phyloP scores from a whole-genome alignment of 805 yeast genomes.

The Kodamaea nitidulidarum region DNA sequence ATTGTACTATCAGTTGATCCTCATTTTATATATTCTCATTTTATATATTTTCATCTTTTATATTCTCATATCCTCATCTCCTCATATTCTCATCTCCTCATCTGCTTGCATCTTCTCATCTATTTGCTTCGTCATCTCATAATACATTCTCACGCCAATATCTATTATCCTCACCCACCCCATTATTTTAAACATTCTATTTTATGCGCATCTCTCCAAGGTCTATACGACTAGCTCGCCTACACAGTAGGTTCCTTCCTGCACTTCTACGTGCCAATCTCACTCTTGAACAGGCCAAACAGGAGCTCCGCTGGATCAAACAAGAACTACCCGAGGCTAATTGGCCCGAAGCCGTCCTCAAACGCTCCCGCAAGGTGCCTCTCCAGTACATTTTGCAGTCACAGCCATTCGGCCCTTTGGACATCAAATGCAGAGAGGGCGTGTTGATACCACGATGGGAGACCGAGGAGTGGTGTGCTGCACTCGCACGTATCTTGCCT shows the following conservation, averaged over 20 bases:
- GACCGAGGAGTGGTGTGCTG: slow-evolving; percentile 83
- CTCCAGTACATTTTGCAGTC: slow-evolving; percentile 79
- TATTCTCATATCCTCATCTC: no score
- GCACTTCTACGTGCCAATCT: slow-evolving; percentile 31
- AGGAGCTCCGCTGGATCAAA: slow-evolving; percentile 63
- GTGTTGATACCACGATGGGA: slow-evolving; percentile 93
- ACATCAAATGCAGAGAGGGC: slow-evolving; percentile 52
- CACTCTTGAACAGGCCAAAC: slow-evolving; percentile 40
- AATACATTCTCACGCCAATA: no score
- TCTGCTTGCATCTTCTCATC: no score
- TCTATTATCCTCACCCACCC: no score
- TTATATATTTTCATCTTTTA: no score
- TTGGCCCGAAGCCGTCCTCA: slow-evolving; percentile 51
- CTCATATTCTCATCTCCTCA: no score
- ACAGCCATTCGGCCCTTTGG: slow-evolving; percentile 80
- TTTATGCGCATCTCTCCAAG: slow-evolving; percentile 19
- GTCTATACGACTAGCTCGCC: slow-evolving; percentile 25
- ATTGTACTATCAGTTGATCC: no score
- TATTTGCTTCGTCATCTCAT: no score
- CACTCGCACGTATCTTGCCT: slow-evolving; percentile 25
- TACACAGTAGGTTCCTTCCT: slow-evolving; percentile 24
- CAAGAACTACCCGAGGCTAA: slow-evolving; percentile 45
- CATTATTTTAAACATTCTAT: neutral
- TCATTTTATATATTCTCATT: no score
- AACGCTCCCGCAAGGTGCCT: slow-evolving; percentile 58